Base-by-base conservation (phyloP, 2,329 filamentous ascomycete genomes). In the Nemania serpens region DNA sequence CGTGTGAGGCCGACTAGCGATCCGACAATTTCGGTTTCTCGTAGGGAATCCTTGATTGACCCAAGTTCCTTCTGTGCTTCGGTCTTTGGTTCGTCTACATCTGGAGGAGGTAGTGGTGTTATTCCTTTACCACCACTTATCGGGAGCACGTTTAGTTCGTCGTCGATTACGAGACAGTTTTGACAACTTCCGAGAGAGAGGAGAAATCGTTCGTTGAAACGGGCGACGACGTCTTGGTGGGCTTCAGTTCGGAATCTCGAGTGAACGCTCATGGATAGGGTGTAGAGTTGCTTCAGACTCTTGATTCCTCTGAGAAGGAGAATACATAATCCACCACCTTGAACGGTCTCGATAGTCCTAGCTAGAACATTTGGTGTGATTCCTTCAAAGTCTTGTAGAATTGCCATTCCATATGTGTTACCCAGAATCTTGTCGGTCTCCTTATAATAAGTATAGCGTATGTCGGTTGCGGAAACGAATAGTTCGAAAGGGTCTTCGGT, bases 381-480 rank as follows among this genome's bases (percentile, higher is more conserved):
- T 42, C 93, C 95, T 77, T 99, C 95, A 71, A 99, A 99, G 74
- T 99, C 95, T 76, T 99, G 95, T 69, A 99, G 79, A 66, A 99
- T 96, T 75, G 93, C 97, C 91, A 97, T 97, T 74, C 94, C 94
- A 74, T 95, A 99, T 45, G 95, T 99, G 76, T 98, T 96, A 17
- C 66, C 64, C 3, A 67, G 55, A 43, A 67, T 67, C 63, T 97
- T 98, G 73, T 99, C 95, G 29, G 95, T 98, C 80, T 99, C 95
- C 79, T 99, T 99, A 82, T 99, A 99, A 83, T 97, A 99, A 59
- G 95, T 92, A 84, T 99, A 99, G 76, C 95, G 91, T 75, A 99
- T 62, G 29, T 65, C 62, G 49, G 59, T 48, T 11, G 59, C 29
- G 5, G 62, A 59, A 42, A 65, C 54, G 45, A 65, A 65, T 60